Percentiles rank a stretch among this genome's conserved stretches.
Conservation (phyloP, 2,329 filamentous ascomycete species). For the Xylaria sp. region DNA sequence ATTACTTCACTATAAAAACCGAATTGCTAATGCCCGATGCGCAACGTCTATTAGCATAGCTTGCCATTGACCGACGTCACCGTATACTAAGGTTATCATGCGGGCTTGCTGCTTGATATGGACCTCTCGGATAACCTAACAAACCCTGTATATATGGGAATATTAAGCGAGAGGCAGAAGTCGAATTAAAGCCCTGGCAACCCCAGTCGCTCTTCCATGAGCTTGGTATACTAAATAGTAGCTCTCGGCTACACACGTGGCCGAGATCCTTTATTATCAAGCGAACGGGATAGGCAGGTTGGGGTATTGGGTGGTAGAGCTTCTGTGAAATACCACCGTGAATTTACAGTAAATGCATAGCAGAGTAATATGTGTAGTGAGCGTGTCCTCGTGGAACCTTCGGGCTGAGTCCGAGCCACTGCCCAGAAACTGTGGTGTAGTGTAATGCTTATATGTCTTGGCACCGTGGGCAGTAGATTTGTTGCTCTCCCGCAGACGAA, state of each 20-base stretch:
- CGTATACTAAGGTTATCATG: background rate
- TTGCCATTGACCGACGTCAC: constrained; percentile 1
- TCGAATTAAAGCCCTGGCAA: constrained; percentile 8
- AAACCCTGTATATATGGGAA: background rate
- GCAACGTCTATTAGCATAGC: background rate
- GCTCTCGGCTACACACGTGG: constrained; percentile 3
- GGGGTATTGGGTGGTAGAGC: background rate
- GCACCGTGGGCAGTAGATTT: constrained; percentile 5
- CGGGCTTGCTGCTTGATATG: background rate
- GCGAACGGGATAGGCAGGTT: background rate
- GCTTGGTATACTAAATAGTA: background rate
- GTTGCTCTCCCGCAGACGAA: constrained; percentile 13
- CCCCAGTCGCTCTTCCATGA: constrained; percentile 15
- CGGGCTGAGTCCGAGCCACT: constrained; percentile 4
- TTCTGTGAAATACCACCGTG: background rate
- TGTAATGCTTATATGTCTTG: constrained; percentile 20
- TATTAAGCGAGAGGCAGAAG: constrained; percentile 15
- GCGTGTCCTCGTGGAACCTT: constrained; percentile 8
- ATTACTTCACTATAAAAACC: background rate
- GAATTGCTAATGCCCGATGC: background rate
- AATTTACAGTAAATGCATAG: background rate
- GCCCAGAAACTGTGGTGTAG: constrained; percentile 6
- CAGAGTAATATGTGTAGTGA: constrained; percentile 20
- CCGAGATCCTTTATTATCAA: background rate
- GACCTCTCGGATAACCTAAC: background rate